Base-by-base conservation (phyloP, 176 grass and related monocot genomes). In the Ananas comosus region DNA sequence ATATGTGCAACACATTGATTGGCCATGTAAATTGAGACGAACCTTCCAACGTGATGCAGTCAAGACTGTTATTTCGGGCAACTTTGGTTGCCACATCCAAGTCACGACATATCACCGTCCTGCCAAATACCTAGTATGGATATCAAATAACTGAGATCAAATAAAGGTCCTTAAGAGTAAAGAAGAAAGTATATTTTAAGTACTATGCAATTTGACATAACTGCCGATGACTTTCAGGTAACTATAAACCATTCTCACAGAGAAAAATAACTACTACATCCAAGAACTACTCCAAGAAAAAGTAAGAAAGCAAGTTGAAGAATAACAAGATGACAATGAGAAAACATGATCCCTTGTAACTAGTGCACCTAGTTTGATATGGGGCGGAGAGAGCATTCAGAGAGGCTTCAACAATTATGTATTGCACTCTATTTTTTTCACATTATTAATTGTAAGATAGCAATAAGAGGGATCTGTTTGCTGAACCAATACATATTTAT, bases 1-100 rank as follows among this genome's bases (percentile, higher is more conserved):
- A 81, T 23, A 24, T 14, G 51, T 85, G 21, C 24, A 68, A 19
- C 56, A 59, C n/a, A 59, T 59, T 59, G 56, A 59, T 9, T 56
- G 4, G 66, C 48, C 70, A 50, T 51, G 70, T 58, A 56, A 66
- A 13, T 3, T 47, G 51, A 81, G 47, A 27, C 16, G 49, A 74
- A 91, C 94, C 94, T 85, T 93, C 94, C 27, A 97, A 83, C 29
- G 94, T 97, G 75, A 93, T 97, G 85, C 94, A 99, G 80, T 99
- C 87, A 67, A 99, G 87, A 82, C 80, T 75, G 66, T 99, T 85
- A 79, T 64, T 74, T 51, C 86, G 86, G 64, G 94, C 89, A 82
- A 99, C 84, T 80, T 75, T 88, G 22, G 94, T 99, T 0, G 89
- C 86, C 47, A 84, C 89, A 88, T 99, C 89, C 66, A 99, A 83